These are phyloP conservation scores for Lachancea mirantina DNA, from an alignment of 805 yeast genomes.

Conservation along the genomic window DNA sequence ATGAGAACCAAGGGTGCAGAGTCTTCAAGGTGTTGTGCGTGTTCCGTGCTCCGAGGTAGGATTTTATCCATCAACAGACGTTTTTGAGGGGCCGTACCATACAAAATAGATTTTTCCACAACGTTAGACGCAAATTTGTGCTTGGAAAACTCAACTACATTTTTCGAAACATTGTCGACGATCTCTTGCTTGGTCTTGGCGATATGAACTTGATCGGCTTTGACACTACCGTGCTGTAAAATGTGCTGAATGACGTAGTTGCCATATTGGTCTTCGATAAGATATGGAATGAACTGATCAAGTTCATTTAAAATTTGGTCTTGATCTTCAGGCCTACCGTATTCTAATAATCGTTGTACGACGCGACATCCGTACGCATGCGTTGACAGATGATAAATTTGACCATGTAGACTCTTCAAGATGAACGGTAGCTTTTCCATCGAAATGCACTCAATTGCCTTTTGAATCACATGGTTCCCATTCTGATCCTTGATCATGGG, in stretches of 20 bases:
- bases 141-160: conserved; percentile 76
- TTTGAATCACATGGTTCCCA: conserved; percentile 96
- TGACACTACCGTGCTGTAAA: conserved; percentile 64
- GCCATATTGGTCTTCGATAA: conserved; percentile 95
- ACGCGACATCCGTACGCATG: conserved; percentile 98
- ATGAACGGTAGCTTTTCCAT: conserved; percentile 63
- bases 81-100: conserved; percentile 60
- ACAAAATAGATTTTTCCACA: conserved; percentile 84
- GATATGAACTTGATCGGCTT: conserved; percentile 16
- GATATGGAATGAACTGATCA: conserved; percentile 59
- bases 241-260: conserved; percentile 96
- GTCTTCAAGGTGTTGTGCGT: conserved; percentile 46
- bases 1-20: conserved; percentile 71
- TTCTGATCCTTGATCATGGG: conserved; percentile 88
- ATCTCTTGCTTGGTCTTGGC: conserved; percentile 36
- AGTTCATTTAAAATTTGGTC: conserved; percentile 61
- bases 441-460: conserved; percentile 82
- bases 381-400: conserved; percentile 77
- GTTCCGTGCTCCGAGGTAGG: conserved; percentile 42
- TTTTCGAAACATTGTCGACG: conserved; percentile 58
- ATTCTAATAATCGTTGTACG: conserved; percentile 84
- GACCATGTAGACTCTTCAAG: conserved; percentile 58
- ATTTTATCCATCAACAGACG: conserved; percentile 58
- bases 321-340: conserved; percentile 60
- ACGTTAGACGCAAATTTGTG: conserved; percentile 98